Evolutionary conservation across 2,329 filamentous ascomycete species (phyloP).

Genomic region (Fusarium palustre): DNA sequence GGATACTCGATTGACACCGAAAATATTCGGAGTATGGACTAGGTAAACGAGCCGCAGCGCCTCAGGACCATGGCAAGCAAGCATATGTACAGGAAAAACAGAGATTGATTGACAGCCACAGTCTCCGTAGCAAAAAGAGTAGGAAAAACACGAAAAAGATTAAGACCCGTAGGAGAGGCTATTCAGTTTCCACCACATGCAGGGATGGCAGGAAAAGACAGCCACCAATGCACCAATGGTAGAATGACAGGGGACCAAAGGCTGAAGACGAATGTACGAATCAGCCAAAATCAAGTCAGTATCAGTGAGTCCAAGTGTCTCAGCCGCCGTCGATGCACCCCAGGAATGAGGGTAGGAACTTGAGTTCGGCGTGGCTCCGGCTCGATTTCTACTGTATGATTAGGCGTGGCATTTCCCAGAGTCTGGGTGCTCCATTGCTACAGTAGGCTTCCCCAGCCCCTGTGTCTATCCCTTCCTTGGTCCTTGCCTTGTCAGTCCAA

Average conservation of each 20-base stretch:
- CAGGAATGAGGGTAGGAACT: constrained; percentile 32
- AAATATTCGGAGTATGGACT: constrained; percentile 34
- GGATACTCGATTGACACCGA: constrained; percentile 24
- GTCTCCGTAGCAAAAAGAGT: background rate
- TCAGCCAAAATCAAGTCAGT: constrained; percentile 12
- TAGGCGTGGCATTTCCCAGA: constrained; percentile 30
- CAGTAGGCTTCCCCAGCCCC: constrained; percentile 12
- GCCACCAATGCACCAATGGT: constrained; percentile 17
- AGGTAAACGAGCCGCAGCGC: background rate
- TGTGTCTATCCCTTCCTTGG: constrained; percentile 35
- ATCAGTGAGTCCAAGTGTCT: constrained; percentile 21
- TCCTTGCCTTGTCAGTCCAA: constrained; percentile 30
- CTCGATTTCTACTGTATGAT: constrained; percentile 7
- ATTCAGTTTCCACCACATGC: constrained; percentile 31
- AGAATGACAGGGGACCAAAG: constrained; percentile 20
- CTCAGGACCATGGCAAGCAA: constrained; percentile 3
- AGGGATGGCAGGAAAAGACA: constrained; percentile 31
- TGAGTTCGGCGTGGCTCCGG: constrained; percentile 31
- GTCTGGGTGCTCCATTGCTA: constrained; percentile 24
- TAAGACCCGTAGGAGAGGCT: constrained; percentile 9
- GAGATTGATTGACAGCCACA: constrained; percentile 19
- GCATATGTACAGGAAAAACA: background rate
- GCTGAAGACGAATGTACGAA: constrained; percentile 27
- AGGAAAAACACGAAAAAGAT: constrained; percentile 3
- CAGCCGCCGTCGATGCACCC: constrained; percentile 30